Evolutionary conservation across 2,329 filamentous ascomycete species (phyloP).

Genomic region (Exophiala alcalophila): DNA sequence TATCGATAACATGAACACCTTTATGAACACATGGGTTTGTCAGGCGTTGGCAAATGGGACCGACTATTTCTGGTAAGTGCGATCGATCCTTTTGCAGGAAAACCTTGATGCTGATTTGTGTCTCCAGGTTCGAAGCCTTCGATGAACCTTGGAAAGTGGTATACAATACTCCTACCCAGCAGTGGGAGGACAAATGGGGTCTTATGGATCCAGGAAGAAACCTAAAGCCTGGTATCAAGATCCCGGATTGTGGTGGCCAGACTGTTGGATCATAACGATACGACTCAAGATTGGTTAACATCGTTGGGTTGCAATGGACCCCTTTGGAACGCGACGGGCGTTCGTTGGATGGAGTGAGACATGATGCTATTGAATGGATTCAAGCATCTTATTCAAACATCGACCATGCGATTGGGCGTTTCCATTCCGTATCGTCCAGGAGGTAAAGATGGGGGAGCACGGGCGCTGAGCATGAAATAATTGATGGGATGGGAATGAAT

Average conservation of each 20-base stretch:
- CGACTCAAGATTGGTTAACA: no score
- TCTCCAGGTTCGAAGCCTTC: slow-evolving; percentile 76
- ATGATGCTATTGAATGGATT: no score
- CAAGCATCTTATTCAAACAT: no score
- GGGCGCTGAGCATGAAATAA: not conserved
- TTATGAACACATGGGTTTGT: slow-evolving; percentile 84
- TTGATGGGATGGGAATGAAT: not conserved
- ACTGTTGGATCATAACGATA: slow-evolving; percentile 48
- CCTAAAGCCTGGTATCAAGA: slow-evolving; percentile 77
- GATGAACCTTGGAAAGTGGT: slow-evolving; percentile 91
- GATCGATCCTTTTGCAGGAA: no score
- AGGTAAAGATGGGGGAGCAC: not conserved
- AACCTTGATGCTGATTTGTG: slow-evolving; percentile 24
- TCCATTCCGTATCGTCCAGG: not conserved
- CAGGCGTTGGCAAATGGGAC: slow-evolving; percentile 74
- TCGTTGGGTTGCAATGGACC: no score
- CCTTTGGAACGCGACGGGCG: no score
- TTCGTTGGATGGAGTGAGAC: no score
- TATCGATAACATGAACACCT: slow-evolving; percentile 75
- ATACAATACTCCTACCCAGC: slow-evolving; percentile 65
- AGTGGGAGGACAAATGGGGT: slow-evolving; percentile 96
- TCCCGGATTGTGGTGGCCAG: slow-evolving; percentile 81
- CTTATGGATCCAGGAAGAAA: slow-evolving; percentile 81
- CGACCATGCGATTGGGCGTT: no score
- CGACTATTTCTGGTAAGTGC: slow-evolving; percentile 80